A percentile compares a stretch with the other conserved stretches of the same genome.
phyloP scores from a whole-genome alignment of 2,329 filamentous ascomycete species.

The Cryphonectria naterciae region DNA sequence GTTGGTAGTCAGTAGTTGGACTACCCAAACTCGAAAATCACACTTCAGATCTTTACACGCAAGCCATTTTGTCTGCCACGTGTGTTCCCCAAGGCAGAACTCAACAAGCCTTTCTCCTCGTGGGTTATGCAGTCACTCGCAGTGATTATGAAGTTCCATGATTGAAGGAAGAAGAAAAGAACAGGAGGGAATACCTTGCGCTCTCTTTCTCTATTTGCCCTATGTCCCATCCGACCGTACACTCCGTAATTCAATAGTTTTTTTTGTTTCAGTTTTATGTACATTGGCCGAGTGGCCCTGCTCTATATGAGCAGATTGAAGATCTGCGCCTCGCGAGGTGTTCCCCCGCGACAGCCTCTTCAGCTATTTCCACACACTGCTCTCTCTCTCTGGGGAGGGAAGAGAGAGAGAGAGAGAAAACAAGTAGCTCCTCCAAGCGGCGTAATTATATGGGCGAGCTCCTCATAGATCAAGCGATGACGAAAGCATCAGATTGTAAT shows the following conservation, averaged over 20 bases:
- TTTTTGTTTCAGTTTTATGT: conserved; percentile 4
- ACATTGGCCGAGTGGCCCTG: conserved; percentile 13
- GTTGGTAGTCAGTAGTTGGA: background rate
- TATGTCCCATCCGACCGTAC: background rate
- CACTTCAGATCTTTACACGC: background rate
- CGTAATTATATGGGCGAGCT: background rate
- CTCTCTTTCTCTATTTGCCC: conserved; percentile 12
- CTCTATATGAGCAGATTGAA: background rate
- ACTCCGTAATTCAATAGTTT: conserved; percentile 8
- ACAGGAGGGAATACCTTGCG: conserved; percentile 2
- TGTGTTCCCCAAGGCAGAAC: background rate
- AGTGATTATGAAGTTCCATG: background rate
- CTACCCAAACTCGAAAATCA: background rate
- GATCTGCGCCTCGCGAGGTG: conserved; percentile 4
- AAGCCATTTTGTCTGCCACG: background rate
- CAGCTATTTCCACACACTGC: background rate
- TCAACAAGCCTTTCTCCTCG: background rate
- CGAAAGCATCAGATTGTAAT: background rate
- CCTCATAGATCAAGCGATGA: background rate
- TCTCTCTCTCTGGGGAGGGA: background rate
- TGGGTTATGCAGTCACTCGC: background rate
- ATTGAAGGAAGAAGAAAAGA: background rate
- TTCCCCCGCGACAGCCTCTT: background rate
- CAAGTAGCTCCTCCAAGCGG: background rate
- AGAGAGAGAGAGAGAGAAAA: background rate